A percentile compares a stretch with the other conserved stretches of the same genome.
Conservation (phyloP, 2,329 filamentous ascomycete genomes). For the Colletotrichum ledebouriae region DNA sequence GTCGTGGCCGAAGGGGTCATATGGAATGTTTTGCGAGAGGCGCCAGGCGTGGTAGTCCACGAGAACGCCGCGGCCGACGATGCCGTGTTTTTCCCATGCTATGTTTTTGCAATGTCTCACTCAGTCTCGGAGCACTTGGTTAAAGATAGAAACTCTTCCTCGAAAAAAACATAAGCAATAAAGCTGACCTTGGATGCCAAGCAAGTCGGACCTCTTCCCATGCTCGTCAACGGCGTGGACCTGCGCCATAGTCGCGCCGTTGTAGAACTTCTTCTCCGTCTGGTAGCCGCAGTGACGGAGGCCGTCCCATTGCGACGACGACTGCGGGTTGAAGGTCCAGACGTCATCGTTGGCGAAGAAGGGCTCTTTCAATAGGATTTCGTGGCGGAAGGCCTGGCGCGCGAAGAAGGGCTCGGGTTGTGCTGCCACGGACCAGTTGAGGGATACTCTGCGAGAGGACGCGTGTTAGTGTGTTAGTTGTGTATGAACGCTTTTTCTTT, state of each 20-base stretch:
- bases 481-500: too few species aligned
- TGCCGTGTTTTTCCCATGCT: constrained; percentile 50
- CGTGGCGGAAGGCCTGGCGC: constrained; percentile 49
- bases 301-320: constrained; percentile 57
- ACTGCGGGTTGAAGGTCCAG: constrained; percentile 54
- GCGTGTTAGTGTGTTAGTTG: not conserved
- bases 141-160: too few species aligned
- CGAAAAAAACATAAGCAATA: not conserved
- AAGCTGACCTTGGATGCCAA: constrained; percentile 40
- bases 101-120: not conserved
- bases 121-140: not conserved
- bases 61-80: constrained; percentile 64
- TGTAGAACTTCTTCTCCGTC: constrained; percentile 52
- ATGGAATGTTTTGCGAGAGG: constrained; percentile 48
- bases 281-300: constrained; percentile 56
- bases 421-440: constrained; percentile 52
- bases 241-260: constrained; percentile 47
- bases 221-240: constrained; percentile 63
- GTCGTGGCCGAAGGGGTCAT: constrained; percentile 41
- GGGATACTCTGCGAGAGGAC: constrained; percentile 46
- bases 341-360: constrained; percentile 51
- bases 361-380: constrained; percentile 47
- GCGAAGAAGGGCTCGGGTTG: constrained; percentile 53
- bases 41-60: constrained; percentile 66
- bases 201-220: constrained; percentile 45